Base-by-base conservation (phyloP, 1,284 basidiomycete species). In the Blastosporella zonata region DNA sequence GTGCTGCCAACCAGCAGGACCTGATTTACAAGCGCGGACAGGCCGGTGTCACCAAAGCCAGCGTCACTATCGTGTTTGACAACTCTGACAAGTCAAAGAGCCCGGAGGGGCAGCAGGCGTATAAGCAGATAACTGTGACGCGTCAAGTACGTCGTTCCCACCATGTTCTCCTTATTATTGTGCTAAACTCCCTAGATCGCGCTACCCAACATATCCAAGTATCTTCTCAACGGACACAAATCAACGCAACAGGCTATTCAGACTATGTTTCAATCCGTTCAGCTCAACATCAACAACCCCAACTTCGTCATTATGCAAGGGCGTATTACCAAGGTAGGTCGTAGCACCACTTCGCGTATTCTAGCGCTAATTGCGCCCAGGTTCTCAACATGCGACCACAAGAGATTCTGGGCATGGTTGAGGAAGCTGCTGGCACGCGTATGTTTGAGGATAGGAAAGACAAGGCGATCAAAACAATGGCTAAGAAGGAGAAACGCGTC, bases 271-370 rank as follows among this genome's bases (percentile, higher is more conserved):
- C 97, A 99, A 67, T 90, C 91, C 31, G 94, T 99, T 0, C 95
- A 98, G 68, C 83, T 99, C 60, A 99, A 99, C 68, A 99, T 99
- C 79, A 99, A 99, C 73, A 99, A 98, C 67, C 97, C 97, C 39
- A 99, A 99, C 66, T 99, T 99, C 72, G 79, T 99, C 54, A 99
- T 99, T 68, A 99, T 99, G 95, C 97, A 99, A 71, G 97, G 97
- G 39, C 84, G 88, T 41, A 95, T 95, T 62, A 95, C 93, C 9
- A 96, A 95, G 72, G 92, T 81, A 34, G 34, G 62, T 55, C 8
- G 17, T 15, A 13, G 15, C 3, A 15, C 38, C 28, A 18, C 42
- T 33, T 36, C 20, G 42, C n/a, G 31, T 18, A 2, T 3, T 22
- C 17, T n/a, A 17, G 9, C 20, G 7, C 27, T 34, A 13, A 50